phyloP scores from a whole-genome alignment of 108 stramenopile species.

The Stephanodiscus triporus region DNA sequence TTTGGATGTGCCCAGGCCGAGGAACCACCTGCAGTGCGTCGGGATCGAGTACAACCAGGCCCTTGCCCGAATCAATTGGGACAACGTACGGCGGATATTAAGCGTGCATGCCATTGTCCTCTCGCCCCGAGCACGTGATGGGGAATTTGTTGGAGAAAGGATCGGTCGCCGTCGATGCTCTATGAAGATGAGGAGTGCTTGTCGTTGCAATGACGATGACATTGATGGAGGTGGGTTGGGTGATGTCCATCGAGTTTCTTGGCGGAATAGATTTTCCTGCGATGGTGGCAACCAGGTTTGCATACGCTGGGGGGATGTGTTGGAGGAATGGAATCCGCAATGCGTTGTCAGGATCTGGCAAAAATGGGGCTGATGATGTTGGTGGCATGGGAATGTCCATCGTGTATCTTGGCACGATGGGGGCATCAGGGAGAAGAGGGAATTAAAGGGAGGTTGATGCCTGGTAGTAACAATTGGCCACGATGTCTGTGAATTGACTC shows the following conservation, averaged over 20 bases:
- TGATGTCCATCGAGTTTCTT: no score
- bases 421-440: background rate
- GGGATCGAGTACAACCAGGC: conserved; percentile 77
- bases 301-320: conserved; percentile 62
- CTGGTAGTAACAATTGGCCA: background rate
- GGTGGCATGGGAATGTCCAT: background rate
- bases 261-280: no score
- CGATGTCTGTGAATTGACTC: conserved; percentile 37
- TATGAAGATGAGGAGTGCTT: no score
- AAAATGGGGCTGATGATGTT: background rate
- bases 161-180: no score
- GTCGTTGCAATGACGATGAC: no score
- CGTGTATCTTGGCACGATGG: background rate
- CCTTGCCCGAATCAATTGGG: conserved; percentile 49
- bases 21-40: conserved; percentile 56
- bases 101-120: background rate
- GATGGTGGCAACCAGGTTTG: no score
- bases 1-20: background rate
- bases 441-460: background rate
- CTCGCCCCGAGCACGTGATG: background rate
- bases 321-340: conserved; percentile 45
- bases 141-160: no score
- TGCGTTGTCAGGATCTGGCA: background rate
- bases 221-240: no score
- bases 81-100: conserved; percentile 24